Conservation (phyloP, 2,329 filamentous ascomycete genomes). For the Herpotrichia juniperi region DNA sequence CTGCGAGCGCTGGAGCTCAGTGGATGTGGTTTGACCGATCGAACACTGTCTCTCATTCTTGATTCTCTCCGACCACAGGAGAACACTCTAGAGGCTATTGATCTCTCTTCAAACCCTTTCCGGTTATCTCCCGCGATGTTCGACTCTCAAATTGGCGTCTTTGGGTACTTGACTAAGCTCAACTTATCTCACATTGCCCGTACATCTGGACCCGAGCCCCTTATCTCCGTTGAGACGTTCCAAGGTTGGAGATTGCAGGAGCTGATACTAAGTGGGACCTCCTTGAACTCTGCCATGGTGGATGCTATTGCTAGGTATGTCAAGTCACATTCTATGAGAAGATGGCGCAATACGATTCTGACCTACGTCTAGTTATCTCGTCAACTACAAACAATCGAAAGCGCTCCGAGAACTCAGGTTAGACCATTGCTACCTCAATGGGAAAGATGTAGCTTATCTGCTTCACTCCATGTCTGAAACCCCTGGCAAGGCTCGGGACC, state of each 20-base stretch:
- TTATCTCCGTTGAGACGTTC: conserved; percentile 70
- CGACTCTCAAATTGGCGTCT: conserved; percentile 69
- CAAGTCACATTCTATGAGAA: not conserved
- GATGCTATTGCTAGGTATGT: conserved; percentile 62
- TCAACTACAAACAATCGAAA: conserved; percentile 62
- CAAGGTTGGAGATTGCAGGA: conserved; percentile 72
- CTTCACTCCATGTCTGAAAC: conserved; percentile 66
- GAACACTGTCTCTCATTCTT: conserved; percentile 66
- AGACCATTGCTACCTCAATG: conserved; percentile 70
- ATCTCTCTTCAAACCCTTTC: conserved; percentile 71
- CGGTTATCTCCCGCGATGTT: conserved; percentile 69
- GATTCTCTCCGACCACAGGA: conserved; percentile 69
- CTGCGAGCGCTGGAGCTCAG: conserved; percentile 72
- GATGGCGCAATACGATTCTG: not conserved
- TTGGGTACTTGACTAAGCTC: conserved; percentile 69
- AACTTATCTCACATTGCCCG: conserved; percentile 70
- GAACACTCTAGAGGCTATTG: conserved; percentile 69
- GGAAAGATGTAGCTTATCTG: conserved; percentile 68
- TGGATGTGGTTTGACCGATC: conserved; percentile 65
- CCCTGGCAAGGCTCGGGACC: conserved; percentile 57
- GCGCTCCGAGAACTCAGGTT: conserved; percentile 67
- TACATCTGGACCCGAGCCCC: conserved; percentile 66
- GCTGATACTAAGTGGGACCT: conserved; percentile 67
- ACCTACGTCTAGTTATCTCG: conserved; percentile 59
- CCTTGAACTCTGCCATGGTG: conserved; percentile 66